Conservation (phyloP, 1,139 yeast species). For the Blastobotrys petasosporus region DNA sequence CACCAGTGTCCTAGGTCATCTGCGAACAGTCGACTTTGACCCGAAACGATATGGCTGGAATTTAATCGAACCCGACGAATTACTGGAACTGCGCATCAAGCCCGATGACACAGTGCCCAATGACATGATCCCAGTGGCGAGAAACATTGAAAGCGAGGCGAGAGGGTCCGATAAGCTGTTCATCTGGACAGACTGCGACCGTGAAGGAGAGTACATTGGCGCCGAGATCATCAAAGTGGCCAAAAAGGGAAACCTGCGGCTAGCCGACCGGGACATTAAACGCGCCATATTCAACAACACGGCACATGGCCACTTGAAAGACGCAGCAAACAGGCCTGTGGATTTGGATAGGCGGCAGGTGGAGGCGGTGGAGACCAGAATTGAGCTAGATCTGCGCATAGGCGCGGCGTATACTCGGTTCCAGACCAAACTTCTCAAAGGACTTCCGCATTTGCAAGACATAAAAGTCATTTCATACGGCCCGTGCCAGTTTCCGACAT, state of each 20-base stretch:
- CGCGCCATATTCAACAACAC: constrained; percentile 86
- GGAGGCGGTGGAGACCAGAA: constrained; percentile 78
- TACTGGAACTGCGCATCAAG: constrained; percentile 40
- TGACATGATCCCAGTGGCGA: constrained; percentile 47
- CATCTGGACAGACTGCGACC: constrained; percentile 99
- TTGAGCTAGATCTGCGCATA: constrained; percentile 81
- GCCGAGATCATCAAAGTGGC: constrained; percentile 74
- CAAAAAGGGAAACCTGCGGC: constrained; percentile 43
- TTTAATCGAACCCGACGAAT: constrained; percentile 53
- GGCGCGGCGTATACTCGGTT: constrained; percentile 88
- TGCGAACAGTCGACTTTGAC: constrained; percentile 59
- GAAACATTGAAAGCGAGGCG: constrained; percentile 69
- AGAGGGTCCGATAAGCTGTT: constrained; percentile 54
- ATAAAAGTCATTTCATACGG: constrained; percentile 59
- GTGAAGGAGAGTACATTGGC: constrained; percentile 97
- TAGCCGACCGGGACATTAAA: constrained; percentile 44
- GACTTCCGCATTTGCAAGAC: constrained; percentile 26
- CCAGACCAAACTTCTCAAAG: constrained; percentile 48
- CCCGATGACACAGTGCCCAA: constrained; percentile 38
- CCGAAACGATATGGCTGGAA: constrained; percentile 57
- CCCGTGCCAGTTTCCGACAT: constrained; percentile 93
- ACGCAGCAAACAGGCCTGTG: constrained; percentile 68
- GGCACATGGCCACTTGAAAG: constrained; percentile 63
- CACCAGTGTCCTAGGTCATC: constrained; percentile 89
- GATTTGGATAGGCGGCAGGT: constrained; percentile 63